A percentile compares a stretch with the other conserved stretches of the same genome.
Conservation (phyloP, 208 protist genomes). For the Herpetomonas tarakana region DNA sequence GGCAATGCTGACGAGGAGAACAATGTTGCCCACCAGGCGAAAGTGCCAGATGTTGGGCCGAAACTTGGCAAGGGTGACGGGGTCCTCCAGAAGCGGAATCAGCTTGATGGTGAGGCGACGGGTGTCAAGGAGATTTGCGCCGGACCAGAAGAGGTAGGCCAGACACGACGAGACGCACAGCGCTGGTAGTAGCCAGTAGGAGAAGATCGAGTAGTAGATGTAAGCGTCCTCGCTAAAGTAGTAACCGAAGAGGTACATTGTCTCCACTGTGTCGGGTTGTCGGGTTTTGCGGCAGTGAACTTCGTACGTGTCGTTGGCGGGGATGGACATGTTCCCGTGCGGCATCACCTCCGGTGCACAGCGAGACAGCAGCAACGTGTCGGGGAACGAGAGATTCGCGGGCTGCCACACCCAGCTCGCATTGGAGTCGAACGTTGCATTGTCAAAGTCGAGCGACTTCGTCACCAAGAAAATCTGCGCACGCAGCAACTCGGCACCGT, state of each 20-base stretch:
- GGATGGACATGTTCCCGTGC: background rate
- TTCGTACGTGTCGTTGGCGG: constrained; percentile 1
- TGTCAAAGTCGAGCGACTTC: background rate
- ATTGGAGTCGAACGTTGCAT: background rate
- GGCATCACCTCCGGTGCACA: background rate
- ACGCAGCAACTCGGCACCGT: constrained; percentile 56
- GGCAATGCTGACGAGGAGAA: constrained; percentile 43
- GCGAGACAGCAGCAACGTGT: background rate
- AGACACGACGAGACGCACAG: constrained; percentile 48
- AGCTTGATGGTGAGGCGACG: constrained; percentile 42
- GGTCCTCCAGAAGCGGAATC: constrained; percentile 69
- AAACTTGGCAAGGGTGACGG: constrained; percentile 53
- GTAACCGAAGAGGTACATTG: constrained; percentile 35
- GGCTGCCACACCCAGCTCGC: constrained; percentile 2
- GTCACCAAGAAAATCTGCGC: constrained; percentile 63
- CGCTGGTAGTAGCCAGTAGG: constrained; percentile 53
- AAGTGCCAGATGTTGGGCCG: constrained; percentile 31
- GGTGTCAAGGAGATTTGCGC: constrained; percentile 50
- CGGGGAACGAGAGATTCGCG: constrained; percentile 4
- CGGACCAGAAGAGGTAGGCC: constrained; percentile 54
- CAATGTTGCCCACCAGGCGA: constrained; percentile 36
- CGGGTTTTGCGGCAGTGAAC: constrained; percentile 14
- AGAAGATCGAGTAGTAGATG: constrained; percentile 65
- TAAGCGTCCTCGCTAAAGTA: constrained; percentile 55
- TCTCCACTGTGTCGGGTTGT: constrained; percentile 40